phyloP scores from a whole-genome alignment of 345 rosid species.

The Salix caprea region DNA sequence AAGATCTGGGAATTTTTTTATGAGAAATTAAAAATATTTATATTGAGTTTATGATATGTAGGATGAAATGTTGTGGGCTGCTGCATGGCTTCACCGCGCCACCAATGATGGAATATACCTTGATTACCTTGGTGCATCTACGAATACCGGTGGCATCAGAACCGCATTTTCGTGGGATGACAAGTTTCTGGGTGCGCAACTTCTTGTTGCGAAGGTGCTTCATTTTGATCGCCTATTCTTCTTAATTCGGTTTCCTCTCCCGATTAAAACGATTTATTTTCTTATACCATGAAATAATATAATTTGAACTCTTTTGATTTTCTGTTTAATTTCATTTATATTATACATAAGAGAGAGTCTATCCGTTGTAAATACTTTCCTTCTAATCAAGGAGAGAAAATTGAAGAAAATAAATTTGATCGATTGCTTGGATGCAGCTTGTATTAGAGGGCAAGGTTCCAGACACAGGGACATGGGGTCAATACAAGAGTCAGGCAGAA shows the following conservation, averaged over 20 bases:
- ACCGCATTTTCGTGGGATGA: constrained; percentile 32
- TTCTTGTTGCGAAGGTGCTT: constrained; percentile 35
- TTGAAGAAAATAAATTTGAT: too few species aligned
- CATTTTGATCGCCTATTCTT: background rate
- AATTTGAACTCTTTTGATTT: background rate
- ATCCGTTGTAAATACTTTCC: too few species aligned
- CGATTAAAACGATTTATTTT: background rate
- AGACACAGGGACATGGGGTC: constrained; percentile 30
- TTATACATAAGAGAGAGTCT: too few species aligned
- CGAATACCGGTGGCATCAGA: constrained; percentile 22
- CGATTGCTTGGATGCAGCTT: background rate
- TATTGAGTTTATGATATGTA: background rate
- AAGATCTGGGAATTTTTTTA: too few species aligned
- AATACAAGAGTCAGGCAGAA: constrained; percentile 39
- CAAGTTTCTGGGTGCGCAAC: constrained; percentile 34
- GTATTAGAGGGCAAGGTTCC: constrained; percentile 16
- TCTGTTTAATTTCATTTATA: background rate
- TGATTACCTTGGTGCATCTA: constrained; percentile 16
- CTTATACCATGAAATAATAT: background rate
- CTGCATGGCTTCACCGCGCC: constrained; percentile 44
- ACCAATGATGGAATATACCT: constrained; percentile 24
- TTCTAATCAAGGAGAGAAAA: too few species aligned
- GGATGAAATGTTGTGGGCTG: constrained; percentile 49
- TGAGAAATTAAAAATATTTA: too few species aligned
- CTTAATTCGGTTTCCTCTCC: background rate